Evolutionary conservation across 805 yeast species (phyloP).

Genomic region (Yamadazyma phyllophila): DNA sequence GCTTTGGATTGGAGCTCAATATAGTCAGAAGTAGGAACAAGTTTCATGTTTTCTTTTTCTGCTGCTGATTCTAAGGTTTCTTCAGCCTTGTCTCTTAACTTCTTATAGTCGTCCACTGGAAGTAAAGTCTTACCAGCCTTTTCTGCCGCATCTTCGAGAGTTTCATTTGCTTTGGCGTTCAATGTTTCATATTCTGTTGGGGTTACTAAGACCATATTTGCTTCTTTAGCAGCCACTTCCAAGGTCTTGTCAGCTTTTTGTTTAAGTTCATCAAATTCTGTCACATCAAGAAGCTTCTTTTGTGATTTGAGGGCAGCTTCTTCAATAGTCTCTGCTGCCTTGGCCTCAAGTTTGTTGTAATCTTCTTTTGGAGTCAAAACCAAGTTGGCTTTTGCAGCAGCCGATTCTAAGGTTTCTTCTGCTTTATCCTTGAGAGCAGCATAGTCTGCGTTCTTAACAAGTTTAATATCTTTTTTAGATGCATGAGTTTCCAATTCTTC

Average conservation of each 20-base stretch:
- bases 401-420: constrained; percentile 12
- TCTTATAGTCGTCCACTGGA: constrained; percentile 9
- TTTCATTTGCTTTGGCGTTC: constrained; percentile 6
- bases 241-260: constrained; percentile 11
- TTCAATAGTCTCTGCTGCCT: constrained; percentile 11
- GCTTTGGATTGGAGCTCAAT: constrained; percentile 14
- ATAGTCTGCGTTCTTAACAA: constrained; percentile 13
- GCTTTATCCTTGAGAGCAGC: constrained; percentile 10
- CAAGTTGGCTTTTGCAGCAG: constrained; percentile 15
- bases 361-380: constrained; percentile 15
- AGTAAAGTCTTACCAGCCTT: constrained; percentile 9
- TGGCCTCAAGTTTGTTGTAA: constrained; percentile 4
- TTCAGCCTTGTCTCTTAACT: not conserved
- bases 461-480: not conserved
- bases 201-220: constrained; percentile 4
- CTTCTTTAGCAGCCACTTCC: constrained; percentile 9
- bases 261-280: constrained; percentile 20
- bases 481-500: constrained; percentile 1
- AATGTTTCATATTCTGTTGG: not conserved
- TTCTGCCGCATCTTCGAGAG: constrained; percentile 8
- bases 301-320: constrained; percentile 6
- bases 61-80: constrained; percentile 2
- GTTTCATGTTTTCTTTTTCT: constrained; percentile 17
- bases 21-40: constrained; percentile 15
- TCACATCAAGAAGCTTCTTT: constrained; percentile 14